Base-by-base conservation (phyloP, 768 basidiomycete species). In the Boletus pseudopeckii region DNA sequence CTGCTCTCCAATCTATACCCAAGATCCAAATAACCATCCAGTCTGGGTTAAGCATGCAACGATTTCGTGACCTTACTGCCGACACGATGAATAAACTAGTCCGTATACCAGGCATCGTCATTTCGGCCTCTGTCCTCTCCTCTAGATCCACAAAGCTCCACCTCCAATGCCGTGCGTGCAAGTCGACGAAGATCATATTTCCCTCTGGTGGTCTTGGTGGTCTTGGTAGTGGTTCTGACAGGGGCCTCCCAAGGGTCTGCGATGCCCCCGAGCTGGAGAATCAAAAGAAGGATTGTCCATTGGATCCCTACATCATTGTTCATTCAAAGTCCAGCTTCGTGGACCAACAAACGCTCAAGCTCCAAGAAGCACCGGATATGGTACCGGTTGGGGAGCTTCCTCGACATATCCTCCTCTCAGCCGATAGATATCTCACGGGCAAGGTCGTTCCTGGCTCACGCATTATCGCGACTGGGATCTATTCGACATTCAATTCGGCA, bases 281-380 rank as follows among this genome's bases (percentile, higher is more conserved):
- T n/a, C 86, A 91, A 70, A 82, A 88, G 69, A 97, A 98, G 62
- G 89, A 95, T 59, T 99, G 97, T 65, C 94, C 94, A 0, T 70
- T 98, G 50, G 97, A 98, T 67, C 97, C 97, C 1, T 99, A 95
- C 73, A 79, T 93, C 48, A 95, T 99, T 66, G 77, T 98, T 15
- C 97, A 99, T 71, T 88, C 92, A 36, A 91, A 92, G 72, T 98
- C 92, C 32, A 78, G 82, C 7, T 99, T 98, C 66, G 88, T 94
- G 8, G 97, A 99, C 67, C 94, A 97, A 61, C 97, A 99, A 72
- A 90, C 84, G 11, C 79, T 99, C 62, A 99, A 99, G 69, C 81
- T 99, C 13, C 97, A 99, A 71, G 97, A 99, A 71, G 95, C 96
- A 17, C 97, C 97, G 0, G 97, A 99, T 70, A 97, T 98, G 92